Conservation (phyloP, 2,329 filamentous ascomycete genomes). For the Pseudofabraea citricarpa region DNA sequence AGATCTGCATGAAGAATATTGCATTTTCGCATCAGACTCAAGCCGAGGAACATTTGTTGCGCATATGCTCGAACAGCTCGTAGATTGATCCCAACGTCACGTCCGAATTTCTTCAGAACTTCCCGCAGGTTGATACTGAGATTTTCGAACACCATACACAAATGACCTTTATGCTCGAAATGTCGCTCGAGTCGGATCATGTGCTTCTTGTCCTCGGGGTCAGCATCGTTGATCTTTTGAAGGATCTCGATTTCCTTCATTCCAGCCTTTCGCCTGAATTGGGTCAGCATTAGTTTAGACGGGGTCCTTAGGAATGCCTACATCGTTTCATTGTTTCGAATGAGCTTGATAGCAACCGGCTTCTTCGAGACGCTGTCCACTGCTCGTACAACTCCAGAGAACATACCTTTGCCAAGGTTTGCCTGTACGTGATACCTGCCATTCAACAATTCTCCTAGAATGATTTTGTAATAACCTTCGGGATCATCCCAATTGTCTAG, state of each 20-base stretch:
- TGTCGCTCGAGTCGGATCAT: conserved; percentile 81
- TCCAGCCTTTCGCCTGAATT: conserved; percentile 67
- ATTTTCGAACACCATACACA: conserved; percentile 97
- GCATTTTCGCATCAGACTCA: conserved; percentile 84
- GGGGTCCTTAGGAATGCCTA: conserved; percentile 22
- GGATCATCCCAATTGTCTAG: conserved; percentile 91
- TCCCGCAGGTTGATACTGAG: conserved; percentile 90
- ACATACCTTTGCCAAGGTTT: conserved; percentile 88
- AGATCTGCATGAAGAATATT: conserved; percentile 93
- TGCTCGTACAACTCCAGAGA: conserved; percentile 91
- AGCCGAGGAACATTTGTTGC: conserved; percentile 86
- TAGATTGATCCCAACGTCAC: conserved; percentile 88
- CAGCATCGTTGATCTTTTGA: conserved; percentile 77
- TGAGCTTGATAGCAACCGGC: conserved; percentile 94
- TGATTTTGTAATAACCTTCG: conserved; percentile 95
- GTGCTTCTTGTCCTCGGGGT: conserved; percentile 86
- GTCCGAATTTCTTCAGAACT: conserved; percentile 91
- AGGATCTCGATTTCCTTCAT: conserved; percentile 93
- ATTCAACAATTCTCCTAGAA: conserved; percentile 84
- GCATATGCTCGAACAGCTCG: conserved; percentile 84
- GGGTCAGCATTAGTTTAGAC: conserved; percentile 18
- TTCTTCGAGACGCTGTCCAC: conserved; percentile 69
- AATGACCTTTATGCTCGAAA: conserved; percentile 91
- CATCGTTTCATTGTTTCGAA: conserved; percentile 93
- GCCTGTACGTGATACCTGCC: conserved; percentile 86